Conservation (phyloP, 768 basidiomycete genomes). For the Russula dissimulans region DNA sequence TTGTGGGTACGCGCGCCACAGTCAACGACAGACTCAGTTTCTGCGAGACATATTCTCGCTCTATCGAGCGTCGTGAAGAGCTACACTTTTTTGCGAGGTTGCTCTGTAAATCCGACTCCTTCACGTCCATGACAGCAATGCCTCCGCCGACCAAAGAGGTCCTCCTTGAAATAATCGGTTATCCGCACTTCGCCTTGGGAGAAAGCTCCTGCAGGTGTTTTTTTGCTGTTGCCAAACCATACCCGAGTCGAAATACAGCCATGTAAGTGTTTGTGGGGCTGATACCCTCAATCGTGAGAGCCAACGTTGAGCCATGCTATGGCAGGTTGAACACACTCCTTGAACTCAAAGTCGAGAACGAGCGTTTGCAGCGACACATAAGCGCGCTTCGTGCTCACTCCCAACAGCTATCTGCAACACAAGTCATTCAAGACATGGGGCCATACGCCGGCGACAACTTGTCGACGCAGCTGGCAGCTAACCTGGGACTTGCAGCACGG, state of each 20-base stretch:
- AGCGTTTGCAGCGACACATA: constrained; percentile 59
- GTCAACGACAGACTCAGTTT: constrained; percentile 48
- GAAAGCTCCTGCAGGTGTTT: constrained; percentile 47
- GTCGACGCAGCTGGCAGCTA: constrained; percentile 6
- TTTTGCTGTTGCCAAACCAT: constrained; percentile 68
- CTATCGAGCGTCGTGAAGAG: constrained; percentile 40
- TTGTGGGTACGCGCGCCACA: constrained; percentile 22
- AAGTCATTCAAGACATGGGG: constrained; percentile 15
- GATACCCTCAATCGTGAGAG: background rate
- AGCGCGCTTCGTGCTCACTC: constrained; percentile 31
- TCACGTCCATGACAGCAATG: constrained; percentile 21
- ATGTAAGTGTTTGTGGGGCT: constrained; percentile 36
- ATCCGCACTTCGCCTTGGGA: constrained; percentile 41
- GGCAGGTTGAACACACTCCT: constrained; percentile 60
- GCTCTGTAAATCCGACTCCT: constrained; percentile 35
- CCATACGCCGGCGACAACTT: constrained; percentile 11
- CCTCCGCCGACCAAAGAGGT: constrained; percentile 34
- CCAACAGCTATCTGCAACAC: constrained; percentile 14
- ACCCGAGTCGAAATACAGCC: constrained; percentile 62
- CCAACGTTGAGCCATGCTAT: background rate
- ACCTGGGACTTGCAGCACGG: constrained; percentile 4
- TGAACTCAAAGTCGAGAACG: constrained; percentile 85
- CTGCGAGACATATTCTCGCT: constrained; percentile 42
- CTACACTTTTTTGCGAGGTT: constrained; percentile 54
- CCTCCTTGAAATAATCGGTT: constrained; percentile 65